Evolutionary conservation across 331 rosid species (phyloP).

Genomic region (Saraca asoca): DNA sequence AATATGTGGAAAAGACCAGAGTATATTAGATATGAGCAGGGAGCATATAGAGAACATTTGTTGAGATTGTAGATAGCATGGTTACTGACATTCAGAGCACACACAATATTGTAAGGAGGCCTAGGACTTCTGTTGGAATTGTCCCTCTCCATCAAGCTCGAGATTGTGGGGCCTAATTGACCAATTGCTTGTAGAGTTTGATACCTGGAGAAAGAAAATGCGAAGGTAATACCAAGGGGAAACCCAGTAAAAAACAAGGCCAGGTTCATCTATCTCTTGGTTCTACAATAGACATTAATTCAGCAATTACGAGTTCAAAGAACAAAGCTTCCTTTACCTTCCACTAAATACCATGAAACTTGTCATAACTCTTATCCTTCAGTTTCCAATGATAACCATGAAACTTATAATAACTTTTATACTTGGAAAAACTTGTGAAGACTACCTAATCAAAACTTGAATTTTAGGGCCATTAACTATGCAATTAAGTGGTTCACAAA

Average conservation of each 20-base stretch:
- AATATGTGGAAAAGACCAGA: background rate
- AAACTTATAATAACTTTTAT: background rate
- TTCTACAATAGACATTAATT: too few relatives aligned
- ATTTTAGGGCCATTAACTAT: conserved; percentile 17
- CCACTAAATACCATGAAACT: too few relatives aligned
- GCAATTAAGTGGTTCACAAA: background rate
- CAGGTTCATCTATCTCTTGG: too few relatives aligned
- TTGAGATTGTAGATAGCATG: conserved; percentile 31
- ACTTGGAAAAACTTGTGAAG: background rate
- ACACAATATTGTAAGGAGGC: conserved; percentile 25
- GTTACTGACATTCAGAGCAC: conserved; percentile 41
- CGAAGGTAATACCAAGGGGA: too few relatives aligned
- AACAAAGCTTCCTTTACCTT: too few relatives aligned
- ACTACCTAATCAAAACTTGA: conserved; percentile 5
- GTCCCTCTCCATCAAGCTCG: conserved; percentile 40
- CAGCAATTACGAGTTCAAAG: too few relatives aligned
- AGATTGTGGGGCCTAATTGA: conserved; percentile 21
- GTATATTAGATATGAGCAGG: conserved; percentile 16
- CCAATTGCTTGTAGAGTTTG: conserved; percentile 21
- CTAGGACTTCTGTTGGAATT: conserved; percentile 30
- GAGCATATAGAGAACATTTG: conserved; percentile 32
- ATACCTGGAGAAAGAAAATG: conserved; percentile 13
- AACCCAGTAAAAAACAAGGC: too few relatives aligned
- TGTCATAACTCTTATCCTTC: too few relatives aligned
- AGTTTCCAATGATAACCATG: too few relatives aligned